A percentile compares a stretch with the other conserved stretches of the same genome.
phyloP scores from a whole-genome alignment of 345 rosid species.

The Lepidium africanum region DNA sequence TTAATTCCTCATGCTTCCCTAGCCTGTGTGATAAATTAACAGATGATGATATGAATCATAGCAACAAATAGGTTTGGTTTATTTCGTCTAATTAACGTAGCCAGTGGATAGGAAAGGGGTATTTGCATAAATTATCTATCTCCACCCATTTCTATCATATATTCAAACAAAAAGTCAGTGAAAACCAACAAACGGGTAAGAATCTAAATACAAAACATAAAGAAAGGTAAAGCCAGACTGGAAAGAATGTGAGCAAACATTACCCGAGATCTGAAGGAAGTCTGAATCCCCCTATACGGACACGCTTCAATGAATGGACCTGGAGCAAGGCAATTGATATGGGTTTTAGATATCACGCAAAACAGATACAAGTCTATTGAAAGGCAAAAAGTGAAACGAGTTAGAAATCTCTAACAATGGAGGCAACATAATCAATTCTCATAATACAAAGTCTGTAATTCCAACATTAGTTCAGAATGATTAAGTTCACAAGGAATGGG shows the following conservation, averaged over 20 bases:
- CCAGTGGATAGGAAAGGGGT: background rate
- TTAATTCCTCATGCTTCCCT: slow-evolving; percentile 71
- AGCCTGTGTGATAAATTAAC: slow-evolving; percentile 34
- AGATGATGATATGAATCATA: background rate
- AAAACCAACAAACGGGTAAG: background rate
- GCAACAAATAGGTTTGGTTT: background rate
- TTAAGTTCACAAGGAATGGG: background rate
- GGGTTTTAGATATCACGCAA: background rate
- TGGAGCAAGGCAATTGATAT: slow-evolving; percentile 26
- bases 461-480: background rate
- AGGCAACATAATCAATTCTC: background rate
- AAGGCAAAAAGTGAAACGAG: background rate
- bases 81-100: background rate
- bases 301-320: slow-evolving; percentile 75
- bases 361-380: background rate
- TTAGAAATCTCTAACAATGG: background rate
- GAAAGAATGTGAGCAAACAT: slow-evolving; percentile 3
- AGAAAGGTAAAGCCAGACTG: background rate
- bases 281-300: slow-evolving; percentile 84
- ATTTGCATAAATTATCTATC: background rate
- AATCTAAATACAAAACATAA: background rate
- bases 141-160: background rate
- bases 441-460: background rate
- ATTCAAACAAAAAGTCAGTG: background rate
- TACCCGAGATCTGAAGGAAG: slow-evolving; percentile 95